Conservation (phyloP, 139 green algal genomes). For the Micromonas commoda region DNA sequence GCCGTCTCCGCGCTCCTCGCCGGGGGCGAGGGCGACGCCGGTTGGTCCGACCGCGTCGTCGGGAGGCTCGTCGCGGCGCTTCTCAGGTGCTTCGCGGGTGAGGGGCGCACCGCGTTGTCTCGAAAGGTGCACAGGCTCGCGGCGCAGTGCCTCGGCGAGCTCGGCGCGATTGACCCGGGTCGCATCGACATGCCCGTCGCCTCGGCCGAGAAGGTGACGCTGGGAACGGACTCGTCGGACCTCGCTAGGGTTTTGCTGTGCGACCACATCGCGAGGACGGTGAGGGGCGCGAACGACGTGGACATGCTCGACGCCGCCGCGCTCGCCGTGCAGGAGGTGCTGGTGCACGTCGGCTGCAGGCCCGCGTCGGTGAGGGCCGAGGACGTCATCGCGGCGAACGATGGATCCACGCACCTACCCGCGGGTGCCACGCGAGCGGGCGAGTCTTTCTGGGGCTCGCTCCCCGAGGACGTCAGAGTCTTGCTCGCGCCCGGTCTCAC, state of each 20-base stretch:
- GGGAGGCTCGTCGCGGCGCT: constrained; percentile 27
- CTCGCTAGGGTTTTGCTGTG: not conserved
- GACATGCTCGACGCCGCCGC: constrained; percentile 62
- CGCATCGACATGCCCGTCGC: not conserved
- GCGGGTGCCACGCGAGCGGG: not conserved
- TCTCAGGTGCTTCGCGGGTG: constrained; percentile 32
- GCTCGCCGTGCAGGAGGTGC: constrained; percentile 66
- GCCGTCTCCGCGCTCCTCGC: constrained; percentile 1
- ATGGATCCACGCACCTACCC: not conserved
- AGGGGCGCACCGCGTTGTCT: constrained; percentile 8
- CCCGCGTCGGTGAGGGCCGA: constrained; percentile 22
- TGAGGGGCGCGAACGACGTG: constrained; percentile 63
- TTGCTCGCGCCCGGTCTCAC: constrained; percentile 56
- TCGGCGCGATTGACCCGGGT: constrained; percentile 40
- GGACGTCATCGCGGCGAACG: not conserved
- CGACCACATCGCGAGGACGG: constrained; percentile 68
- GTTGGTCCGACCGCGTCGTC: not conserved
- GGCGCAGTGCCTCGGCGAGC: constrained; percentile 40
- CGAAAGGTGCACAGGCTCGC: constrained; percentile 29
- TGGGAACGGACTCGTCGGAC: not conserved
- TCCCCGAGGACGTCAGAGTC: constrained; percentile 50
- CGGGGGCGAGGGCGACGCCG: not conserved
- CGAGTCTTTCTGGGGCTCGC: constrained; percentile 48
- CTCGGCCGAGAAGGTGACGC: not conserved
- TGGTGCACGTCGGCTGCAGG: constrained; percentile 36